Conservation (phyloP, 1,284 basidiomycete species). For the Inonotus hispidus region DNA sequence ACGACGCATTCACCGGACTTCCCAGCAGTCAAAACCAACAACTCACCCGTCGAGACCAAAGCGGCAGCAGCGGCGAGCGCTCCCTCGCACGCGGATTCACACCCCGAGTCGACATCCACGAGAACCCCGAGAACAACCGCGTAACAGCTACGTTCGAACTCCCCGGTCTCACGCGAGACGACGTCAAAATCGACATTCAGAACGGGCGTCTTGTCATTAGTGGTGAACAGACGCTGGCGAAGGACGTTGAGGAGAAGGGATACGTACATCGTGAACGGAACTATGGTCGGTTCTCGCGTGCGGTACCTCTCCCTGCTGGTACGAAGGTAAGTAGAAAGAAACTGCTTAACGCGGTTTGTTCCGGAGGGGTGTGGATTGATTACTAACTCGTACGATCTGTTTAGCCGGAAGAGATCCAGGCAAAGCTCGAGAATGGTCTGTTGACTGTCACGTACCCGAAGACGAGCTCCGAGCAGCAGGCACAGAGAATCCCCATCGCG, state of each 20-base stretch:
- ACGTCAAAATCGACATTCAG: conserved; percentile 11
- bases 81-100: conserved; percentile 13
- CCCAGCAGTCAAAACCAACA: not conserved
- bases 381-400: not conserved
- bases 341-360: not conserved
- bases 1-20: conserved; percentile 33
- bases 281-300: conserved; percentile 42
- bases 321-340: conserved; percentile 13
- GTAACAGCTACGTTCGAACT: conserved; percentile 33
- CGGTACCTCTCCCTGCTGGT: conserved; percentile 20
- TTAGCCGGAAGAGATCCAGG: conserved; percentile 23
- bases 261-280: conserved; percentile 46
- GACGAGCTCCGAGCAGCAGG: conserved; percentile 19
- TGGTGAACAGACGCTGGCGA: conserved; percentile 34
- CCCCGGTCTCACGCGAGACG: conserved; percentile 29
- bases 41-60: conserved; percentile 19
- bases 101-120: conserved; percentile 14
- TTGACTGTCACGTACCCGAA: conserved; percentile 25
- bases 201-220: conserved; percentile 30
- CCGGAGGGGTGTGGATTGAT: not conserved
- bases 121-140: conserved; percentile 6
- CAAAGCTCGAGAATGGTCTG: conserved; percentile 23
- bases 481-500: conserved; percentile 22
- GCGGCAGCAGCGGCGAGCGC: not conserved
- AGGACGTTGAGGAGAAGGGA: conserved; percentile 37